Percentiles rank a stretch among this genome's conserved stretches.
These are phyloP conservation scores for Dipteronia sinensis DNA, from an alignment of 345 rosid genomes.

Conservation along the genomic window DNA sequence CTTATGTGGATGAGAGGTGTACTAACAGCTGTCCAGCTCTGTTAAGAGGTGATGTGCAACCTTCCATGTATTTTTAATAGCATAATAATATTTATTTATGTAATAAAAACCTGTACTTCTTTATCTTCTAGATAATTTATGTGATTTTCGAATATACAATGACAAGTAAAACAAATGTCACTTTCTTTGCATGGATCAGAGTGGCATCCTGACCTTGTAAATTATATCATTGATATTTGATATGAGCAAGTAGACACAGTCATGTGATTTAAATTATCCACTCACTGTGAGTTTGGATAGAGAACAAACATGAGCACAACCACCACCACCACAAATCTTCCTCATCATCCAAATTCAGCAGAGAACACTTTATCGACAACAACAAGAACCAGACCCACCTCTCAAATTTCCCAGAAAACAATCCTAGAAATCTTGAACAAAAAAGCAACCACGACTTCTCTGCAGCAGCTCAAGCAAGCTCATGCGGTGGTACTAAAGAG, in stretches of 20 bases:
- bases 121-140: too few relatives aligned
- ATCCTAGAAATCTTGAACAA: constrained; percentile 36
- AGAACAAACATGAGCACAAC: constrained; percentile 24
- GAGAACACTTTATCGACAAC: not conserved
- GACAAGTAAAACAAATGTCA: too few relatives aligned
- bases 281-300: constrained; percentile 3
- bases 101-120: too few relatives aligned
- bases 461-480: constrained; percentile 35
- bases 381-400: constrained; percentile 19
- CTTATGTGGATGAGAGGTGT: too few relatives aligned
- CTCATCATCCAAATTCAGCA: constrained; percentile 22
- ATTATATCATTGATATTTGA: too few relatives aligned
- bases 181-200: too few relatives aligned
- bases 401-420: constrained; percentile 32
- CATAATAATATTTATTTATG: too few relatives aligned
- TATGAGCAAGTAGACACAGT: not conserved
- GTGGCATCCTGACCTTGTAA: not conserved
- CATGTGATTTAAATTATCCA: not conserved
- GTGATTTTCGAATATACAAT: too few relatives aligned
- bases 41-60: too few relatives aligned
- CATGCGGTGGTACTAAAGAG: constrained; percentile 37
- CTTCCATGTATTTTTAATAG: too few relatives aligned
- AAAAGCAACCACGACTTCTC: constrained; percentile 31
- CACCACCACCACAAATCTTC: constrained; percentile 24
- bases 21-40: too few relatives aligned